A percentile compares a stretch with the other conserved stretches of the same genome.
Conservation (phyloP, 2,329 filamentous ascomycete genomes). For the Ophiocordyceps camponoti-floridani region DNA sequence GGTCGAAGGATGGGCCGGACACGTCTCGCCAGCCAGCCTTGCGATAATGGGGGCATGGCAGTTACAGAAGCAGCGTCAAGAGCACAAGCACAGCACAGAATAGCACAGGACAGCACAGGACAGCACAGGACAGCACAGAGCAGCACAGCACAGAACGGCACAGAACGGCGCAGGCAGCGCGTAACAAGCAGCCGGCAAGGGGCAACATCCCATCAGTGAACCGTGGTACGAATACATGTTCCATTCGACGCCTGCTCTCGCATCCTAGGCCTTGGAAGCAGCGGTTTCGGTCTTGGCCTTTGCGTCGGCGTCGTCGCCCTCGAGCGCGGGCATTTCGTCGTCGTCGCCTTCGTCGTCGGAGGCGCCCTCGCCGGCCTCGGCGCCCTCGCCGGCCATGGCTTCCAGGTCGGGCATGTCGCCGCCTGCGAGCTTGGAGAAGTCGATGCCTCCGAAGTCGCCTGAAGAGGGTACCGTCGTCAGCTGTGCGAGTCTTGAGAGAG, state of each 20-base stretch:
- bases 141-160: too few relatives aligned
- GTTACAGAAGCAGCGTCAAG: too few relatives aligned
- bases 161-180: neutral
- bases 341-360: conserved; percentile 44
- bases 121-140: too few relatives aligned
- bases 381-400: conserved; percentile 26
- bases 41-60: conserved; percentile 8
- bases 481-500: neutral
- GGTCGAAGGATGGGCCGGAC: neutral
- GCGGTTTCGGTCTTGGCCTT: conserved; percentile 11
- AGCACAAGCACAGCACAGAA: neutral
- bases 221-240: neutral
- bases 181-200: neutral
- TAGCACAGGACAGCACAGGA: neutral
- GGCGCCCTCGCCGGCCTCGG: conserved; percentile 25
- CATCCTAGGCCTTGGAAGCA: conserved; percentile 19
- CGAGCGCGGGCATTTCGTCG: conserved; percentile 73
- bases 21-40: conserved; percentile 11
- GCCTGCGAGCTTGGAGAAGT: conserved; percentile 79
- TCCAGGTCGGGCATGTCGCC: conserved; percentile 15
- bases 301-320: conserved; percentile 34
- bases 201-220: neutral
- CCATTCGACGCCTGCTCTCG: neutral
- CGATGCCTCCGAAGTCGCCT: conserved; percentile 70
- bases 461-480: neutral